Percentiles rank a stretch among this genome's conserved stretches.
phyloP scores from a whole-genome alignment of 352 stramenopile species.

The Phytopythium chamaehyphon region DNA sequence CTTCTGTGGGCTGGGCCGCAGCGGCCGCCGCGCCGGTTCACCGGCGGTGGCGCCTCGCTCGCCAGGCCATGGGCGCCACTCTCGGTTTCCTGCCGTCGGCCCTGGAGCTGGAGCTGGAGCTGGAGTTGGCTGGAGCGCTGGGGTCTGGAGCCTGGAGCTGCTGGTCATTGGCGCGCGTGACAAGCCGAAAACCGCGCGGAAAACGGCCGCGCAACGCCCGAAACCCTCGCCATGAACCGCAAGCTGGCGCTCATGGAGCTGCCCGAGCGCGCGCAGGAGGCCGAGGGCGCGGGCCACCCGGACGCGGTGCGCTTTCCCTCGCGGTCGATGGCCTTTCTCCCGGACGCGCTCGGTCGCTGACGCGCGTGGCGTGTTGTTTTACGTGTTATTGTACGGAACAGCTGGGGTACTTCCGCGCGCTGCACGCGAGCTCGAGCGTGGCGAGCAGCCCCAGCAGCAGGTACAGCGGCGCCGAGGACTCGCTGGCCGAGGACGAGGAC shows the following conservation, averaged over 20 bases:
- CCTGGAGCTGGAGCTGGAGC: no score
- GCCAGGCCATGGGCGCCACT: no score
- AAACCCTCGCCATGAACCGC: constrained; percentile 44
- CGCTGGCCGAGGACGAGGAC: constrained; percentile 70
- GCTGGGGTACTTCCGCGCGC: constrained; percentile 29
- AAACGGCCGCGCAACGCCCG: neutral
- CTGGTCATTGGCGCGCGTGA: no score
- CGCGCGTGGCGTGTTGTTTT: no score
- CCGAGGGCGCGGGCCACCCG: neutral
- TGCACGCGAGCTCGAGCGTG: constrained; percentile 11
- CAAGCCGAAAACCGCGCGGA: no score
- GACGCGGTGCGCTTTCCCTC: constrained; percentile 5
- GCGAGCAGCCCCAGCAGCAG: constrained; percentile 26
- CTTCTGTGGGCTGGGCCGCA: no score
- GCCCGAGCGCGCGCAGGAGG: constrained; percentile 10
- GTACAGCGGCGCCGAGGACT: constrained; percentile 44
- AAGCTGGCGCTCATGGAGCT: constrained; percentile 71
- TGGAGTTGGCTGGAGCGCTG: no score
- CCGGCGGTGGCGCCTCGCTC: no score
- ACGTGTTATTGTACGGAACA: no score
- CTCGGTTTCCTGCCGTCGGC: no score
- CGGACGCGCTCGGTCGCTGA: neutral
- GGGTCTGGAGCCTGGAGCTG: no score
- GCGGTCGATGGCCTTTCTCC: constrained; percentile 9
- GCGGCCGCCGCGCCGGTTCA: no score